phyloP scores from a whole-genome alignment of 805 yeast species.

The Kodamaea hsintzibuensis region DNA sequence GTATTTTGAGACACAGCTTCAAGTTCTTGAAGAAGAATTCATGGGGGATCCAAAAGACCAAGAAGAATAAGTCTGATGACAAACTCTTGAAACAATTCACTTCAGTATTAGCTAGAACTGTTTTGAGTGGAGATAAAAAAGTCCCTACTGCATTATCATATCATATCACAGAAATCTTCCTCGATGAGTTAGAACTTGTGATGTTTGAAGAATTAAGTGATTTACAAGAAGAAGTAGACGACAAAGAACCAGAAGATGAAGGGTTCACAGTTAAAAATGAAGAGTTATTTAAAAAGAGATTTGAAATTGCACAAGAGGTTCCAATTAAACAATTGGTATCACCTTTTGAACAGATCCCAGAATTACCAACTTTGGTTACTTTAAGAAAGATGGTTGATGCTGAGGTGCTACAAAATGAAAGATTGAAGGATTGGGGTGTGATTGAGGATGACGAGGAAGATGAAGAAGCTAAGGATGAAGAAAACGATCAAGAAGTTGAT shows the following conservation, averaged over 20 bases:
- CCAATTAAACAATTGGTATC: constrained; percentile 57
- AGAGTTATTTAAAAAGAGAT: constrained; percentile 26
- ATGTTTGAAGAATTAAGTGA: constrained; percentile 51
- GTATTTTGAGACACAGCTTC: constrained; percentile 67
- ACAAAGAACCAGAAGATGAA: constrained; percentile 30
- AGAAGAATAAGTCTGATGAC: constrained; percentile 23
- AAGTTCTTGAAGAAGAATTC: constrained; percentile 50
- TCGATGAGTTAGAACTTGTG: constrained; percentile 80
- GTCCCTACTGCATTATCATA: constrained; percentile 76
- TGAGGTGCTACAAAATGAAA: constrained; percentile 64
- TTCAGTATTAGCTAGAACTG: constrained; percentile 41
- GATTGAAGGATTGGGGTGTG: constrained; percentile 67
- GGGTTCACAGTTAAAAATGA: constrained; percentile 32
- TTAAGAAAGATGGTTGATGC: constrained; percentile 63
- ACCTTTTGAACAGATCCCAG: constrained; percentile 59
- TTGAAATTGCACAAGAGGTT: constrained; percentile 38
- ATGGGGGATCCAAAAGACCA: constrained; percentile 61
- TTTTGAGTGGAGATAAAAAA: constrained; percentile 58
- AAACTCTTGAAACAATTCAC: constrained; percentile 48
- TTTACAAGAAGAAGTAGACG: constrained; percentile 41
- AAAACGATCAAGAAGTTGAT: constrained; percentile 10
- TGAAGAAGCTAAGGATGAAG: constrained; percentile 22
- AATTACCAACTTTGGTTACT: constrained; percentile 56
- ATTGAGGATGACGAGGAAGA: constrained; percentile 24
- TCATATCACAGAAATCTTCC: constrained; percentile 79